Evolutionary conservation across 805 yeast species (phyloP).

Genomic region (Pichia deserticola): DNA sequence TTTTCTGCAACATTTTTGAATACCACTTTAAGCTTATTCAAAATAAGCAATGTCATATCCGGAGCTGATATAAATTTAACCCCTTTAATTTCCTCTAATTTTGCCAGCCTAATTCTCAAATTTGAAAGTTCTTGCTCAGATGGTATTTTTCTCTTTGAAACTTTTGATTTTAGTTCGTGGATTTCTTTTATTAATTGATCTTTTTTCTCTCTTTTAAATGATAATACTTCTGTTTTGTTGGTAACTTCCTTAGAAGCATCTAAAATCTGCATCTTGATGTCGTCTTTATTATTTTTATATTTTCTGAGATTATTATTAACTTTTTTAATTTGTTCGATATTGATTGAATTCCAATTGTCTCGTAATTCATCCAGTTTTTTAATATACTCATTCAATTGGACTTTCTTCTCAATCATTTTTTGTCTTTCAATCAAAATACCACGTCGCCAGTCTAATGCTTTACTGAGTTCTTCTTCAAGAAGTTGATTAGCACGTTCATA

Average conservation of each 20-base stretch:
- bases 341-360: conserved; percentile 9
- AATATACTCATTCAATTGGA: conserved; percentile 14
- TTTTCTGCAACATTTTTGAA: neutral
- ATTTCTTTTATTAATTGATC: conserved; percentile 2
- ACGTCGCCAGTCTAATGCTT: conserved; percentile 20
- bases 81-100: conserved; percentile 8
- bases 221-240: neutral
- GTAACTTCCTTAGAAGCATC: neutral
- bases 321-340: conserved; percentile 5
- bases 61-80: conserved; percentile 10
- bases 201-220: neutral
- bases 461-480: conserved; percentile 16
- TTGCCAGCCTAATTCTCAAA: conserved; percentile 10
- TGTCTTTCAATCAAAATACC: conserved; percentile 20
- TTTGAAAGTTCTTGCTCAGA: conserved; percentile 11
- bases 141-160: conserved; percentile 12
- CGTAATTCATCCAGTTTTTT: conserved; percentile 8
- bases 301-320: neutral
- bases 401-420: conserved; percentile 16
- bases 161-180: neutral
- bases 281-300: neutral
- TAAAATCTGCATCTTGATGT: conserved; percentile 1
- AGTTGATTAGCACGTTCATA: conserved; percentile 19
- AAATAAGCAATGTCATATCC: neutral
- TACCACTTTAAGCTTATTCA: neutral